These are phyloP conservation scores for Viola odorata DNA, from an alignment of 345 rosid genomes.

Conservation along the genomic window DNA sequence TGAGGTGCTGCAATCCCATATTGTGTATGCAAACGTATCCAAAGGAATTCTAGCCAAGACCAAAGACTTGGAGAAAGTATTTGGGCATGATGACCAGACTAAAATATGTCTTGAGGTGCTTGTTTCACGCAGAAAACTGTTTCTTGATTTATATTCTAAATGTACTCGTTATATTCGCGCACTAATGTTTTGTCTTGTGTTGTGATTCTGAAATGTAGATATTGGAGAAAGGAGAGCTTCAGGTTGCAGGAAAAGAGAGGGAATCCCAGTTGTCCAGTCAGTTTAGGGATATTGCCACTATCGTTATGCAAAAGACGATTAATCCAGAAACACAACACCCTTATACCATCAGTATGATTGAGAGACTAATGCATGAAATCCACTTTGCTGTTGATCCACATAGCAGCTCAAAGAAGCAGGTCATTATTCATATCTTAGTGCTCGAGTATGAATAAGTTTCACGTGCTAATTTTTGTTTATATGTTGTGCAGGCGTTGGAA, in stretches of 20 bases:
- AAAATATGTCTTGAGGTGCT: conserved; percentile 70
- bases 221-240: conserved; percentile 95
- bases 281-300: conserved; percentile 91
- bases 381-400: conserved; percentile 91
- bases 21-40: too few relatives aligned
- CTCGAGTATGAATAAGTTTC: not conserved
- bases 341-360: conserved; percentile 91
- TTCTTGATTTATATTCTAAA: too few relatives aligned
- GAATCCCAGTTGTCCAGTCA: conserved; percentile 85
- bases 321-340: conserved; percentile 93
- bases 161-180: too few relatives aligned
- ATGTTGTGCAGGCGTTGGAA: conserved; percentile 63
- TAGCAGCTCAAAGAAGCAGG: conserved; percentile 94
- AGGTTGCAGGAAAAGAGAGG: conserved; percentile 97
- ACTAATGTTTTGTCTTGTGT: not conserved
- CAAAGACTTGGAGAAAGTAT: conserved; percentile 44
- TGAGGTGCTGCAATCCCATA: too few relatives aligned
- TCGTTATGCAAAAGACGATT: conserved; percentile 92
- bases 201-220: conserved; percentile 36
- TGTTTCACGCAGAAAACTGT: not conserved
- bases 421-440: conserved; percentile 6
- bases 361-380: conserved; percentile 87
- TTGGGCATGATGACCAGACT: conserved; percentile 78
- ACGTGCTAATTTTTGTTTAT: not conserved
- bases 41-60: too few relatives aligned